These are phyloP conservation scores for Perkinsela sp. DNA, from an alignment of 208 protist species.

Conservation along the genomic window DNA sequence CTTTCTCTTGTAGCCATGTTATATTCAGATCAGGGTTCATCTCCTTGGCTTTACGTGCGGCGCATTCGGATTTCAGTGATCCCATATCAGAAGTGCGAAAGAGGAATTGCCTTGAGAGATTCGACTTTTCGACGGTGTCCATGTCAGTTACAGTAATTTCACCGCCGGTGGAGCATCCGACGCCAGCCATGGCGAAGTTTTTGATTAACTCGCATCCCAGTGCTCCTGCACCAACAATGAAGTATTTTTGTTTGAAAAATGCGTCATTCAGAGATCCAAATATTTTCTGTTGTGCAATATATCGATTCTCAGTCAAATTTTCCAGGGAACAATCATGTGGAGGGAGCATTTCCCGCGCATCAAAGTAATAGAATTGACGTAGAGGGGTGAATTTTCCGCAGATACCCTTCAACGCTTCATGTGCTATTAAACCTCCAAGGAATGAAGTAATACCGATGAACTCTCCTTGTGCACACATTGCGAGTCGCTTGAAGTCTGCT, in stretches of 20 bases:
- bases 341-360: constrained; percentile 60
- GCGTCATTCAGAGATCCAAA: constrained; percentile 3
- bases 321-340: constrained; percentile 8
- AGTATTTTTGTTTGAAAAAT: constrained; percentile 9
- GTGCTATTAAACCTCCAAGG: constrained; percentile 71
- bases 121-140: constrained; percentile 97
- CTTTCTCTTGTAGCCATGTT: constrained; percentile 37
- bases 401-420: constrained; percentile 79
- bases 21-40: constrained; percentile 80
- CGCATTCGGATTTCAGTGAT: constrained; percentile 73
- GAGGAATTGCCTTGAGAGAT: constrained; percentile 96
- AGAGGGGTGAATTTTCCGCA: constrained; percentile 83
- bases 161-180: constrained; percentile 44
- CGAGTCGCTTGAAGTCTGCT: not conserved
- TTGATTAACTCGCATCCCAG: constrained; percentile 96
- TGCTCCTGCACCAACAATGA: constrained; percentile 87
- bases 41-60: constrained; percentile 39
- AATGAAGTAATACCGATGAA: constrained; percentile 69
- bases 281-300: not conserved
- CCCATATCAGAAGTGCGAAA: constrained; percentile 85
- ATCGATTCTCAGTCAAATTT: constrained; percentile 2
- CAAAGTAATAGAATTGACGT: constrained; percentile 83
- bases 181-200: constrained; percentile 90
- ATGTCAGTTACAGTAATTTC: constrained; percentile 89
- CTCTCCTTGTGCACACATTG: constrained; percentile 10